Percentiles rank a stretch among this genome's conserved stretches.
Evolutionary conservation across 2,329 filamentous ascomycete genomes (phyloP).

Genomic region (Falciphora oryzae): DNA sequence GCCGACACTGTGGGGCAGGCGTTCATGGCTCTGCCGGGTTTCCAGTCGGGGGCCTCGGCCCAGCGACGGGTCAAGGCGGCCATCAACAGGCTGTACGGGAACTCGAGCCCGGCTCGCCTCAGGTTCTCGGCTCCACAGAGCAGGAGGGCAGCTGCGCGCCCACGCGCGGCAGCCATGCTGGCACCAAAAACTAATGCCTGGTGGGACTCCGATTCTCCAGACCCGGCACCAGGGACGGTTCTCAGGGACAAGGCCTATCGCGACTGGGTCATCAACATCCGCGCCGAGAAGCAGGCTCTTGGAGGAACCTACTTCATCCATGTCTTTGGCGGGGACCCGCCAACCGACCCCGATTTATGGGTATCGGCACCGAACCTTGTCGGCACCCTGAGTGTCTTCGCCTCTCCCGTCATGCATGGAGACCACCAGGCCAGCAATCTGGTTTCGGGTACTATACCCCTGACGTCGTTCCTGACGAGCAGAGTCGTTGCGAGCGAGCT

Average conservation of each 20-base stretch:
- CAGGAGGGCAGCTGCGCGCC: slow-evolving; percentile 12
- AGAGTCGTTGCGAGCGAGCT: slow-evolving; percentile 33
- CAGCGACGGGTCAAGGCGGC: slow-evolving; percentile 29
- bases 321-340: slow-evolving; percentile 57
- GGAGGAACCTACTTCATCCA: slow-evolving; percentile 58
- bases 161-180: neutral
- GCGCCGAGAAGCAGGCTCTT: slow-evolving; percentile 53
- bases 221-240: slow-evolving; percentile 17
- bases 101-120: slow-evolving; percentile 32
- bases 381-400: slow-evolving; percentile 55
- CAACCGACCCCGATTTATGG: slow-evolving; percentile 43
- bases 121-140: slow-evolving; percentile 9
- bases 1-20: slow-evolving; percentile 47
- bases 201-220: neutral
- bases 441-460: slow-evolving; percentile 44
- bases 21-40: slow-evolving; percentile 21
- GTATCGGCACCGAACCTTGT: slow-evolving; percentile 47
- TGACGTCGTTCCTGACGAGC: slow-evolving; percentile 43
- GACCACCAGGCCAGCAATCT: slow-evolving; percentile 20
- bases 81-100: slow-evolving; percentile 60
- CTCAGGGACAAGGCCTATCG: slow-evolving; percentile 38
- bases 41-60: slow-evolving; percentile 29
- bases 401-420: slow-evolving; percentile 22
- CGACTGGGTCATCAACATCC: slow-evolving; percentile 66
- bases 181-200: neutral